Conservation (phyloP, 805 yeast species). For the Saccharomycopsis selenospora region DNA sequence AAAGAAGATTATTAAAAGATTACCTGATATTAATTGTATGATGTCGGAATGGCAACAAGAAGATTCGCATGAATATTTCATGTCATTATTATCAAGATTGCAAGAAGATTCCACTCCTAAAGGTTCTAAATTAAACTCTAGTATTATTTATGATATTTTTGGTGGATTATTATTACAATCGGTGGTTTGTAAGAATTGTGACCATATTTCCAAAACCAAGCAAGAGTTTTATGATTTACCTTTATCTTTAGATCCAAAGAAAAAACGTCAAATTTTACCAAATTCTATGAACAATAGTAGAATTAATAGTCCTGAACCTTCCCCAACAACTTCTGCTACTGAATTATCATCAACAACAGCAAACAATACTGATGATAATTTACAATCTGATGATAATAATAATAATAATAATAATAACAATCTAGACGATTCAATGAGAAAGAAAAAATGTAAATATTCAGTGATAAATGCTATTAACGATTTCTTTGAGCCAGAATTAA, state of each 20-base stretch:
- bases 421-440: conserved; percentile 1
- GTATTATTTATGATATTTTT: conserved; percentile 85
- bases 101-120: conserved; percentile 92
- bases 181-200: conserved; percentile 77
- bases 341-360: neutral
- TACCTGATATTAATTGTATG: conserved; percentile 87
- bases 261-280: conserved; percentile 32
- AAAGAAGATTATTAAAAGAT: conserved; percentile 56
- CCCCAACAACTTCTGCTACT: conserved; percentile 5
- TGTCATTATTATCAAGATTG: conserved; percentile 79
- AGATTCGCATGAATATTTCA: conserved; percentile 94
- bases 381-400: neutral
- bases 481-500: conserved; percentile 75
- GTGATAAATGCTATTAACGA: conserved; percentile 70
- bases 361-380: neutral
- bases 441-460: conserved; percentile 40
- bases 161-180: conserved; percentile 85
- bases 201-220: conserved; percentile 74
- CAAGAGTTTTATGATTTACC: conserved; percentile 94
- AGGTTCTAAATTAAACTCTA: conserved; percentile 74
- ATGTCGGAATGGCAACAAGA: conserved; percentile 98
- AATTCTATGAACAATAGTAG: conserved; percentile 10
- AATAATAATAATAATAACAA: conserved; percentile 5
- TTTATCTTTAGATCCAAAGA: conserved; percentile 57
- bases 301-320: conserved; percentile 14